These are phyloP conservation scores for Phytophthora ohioensis DNA, from an alignment of 352 stramenopile species.

Conservation along the genomic window DNA sequence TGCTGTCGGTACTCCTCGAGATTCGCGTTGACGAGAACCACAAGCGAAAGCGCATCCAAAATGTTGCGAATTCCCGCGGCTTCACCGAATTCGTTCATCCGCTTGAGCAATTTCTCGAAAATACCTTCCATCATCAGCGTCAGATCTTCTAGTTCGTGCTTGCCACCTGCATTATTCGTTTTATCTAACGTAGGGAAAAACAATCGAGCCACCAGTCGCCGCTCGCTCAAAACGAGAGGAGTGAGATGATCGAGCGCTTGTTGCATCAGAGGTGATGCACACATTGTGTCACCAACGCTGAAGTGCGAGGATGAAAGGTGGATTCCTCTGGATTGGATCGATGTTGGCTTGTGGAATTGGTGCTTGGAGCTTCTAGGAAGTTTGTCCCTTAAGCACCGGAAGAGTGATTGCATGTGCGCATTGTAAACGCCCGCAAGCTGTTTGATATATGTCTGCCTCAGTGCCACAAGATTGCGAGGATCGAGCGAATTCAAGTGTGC, in stretches of 20 bases:
- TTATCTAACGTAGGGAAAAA: constrained; percentile 51
- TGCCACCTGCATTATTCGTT: constrained; percentile 14
- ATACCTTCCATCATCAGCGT: constrained; percentile 68
- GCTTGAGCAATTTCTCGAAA: constrained; percentile 81
- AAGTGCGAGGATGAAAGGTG: constrained; percentile 64
- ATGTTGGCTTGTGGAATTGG: constrained; percentile 66
- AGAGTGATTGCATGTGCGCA: constrained; percentile 63
- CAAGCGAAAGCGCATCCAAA: constrained; percentile 67
- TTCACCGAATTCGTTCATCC: constrained; percentile 77
- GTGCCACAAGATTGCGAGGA: constrained; percentile 30
- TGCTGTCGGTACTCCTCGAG: constrained; percentile 54
- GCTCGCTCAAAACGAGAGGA: constrained; percentile 62
- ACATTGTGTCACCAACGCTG: constrained; percentile 58
- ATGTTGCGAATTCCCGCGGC: constrained; percentile 64
- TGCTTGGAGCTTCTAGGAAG: constrained; percentile 56
- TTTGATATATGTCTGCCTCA: constrained; percentile 67
- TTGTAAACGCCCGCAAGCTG: constrained; percentile 61
- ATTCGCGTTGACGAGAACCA: constrained; percentile 60
- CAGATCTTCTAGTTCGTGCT: constrained; percentile 56
- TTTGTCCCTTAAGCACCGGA: constrained; percentile 70
- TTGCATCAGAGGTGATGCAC: constrained; percentile 66
- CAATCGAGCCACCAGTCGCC: constrained; percentile 48
- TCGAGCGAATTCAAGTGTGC: constrained; percentile 56
- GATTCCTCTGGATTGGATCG: constrained; percentile 72
- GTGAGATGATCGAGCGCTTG: constrained; percentile 76